Percentiles rank a stretch among this genome's conserved stretches.
These are phyloP conservation scores for Candolleomyces eurysporus DNA, from an alignment of 768 basidiomycete species.

Conservation along the genomic window DNA sequence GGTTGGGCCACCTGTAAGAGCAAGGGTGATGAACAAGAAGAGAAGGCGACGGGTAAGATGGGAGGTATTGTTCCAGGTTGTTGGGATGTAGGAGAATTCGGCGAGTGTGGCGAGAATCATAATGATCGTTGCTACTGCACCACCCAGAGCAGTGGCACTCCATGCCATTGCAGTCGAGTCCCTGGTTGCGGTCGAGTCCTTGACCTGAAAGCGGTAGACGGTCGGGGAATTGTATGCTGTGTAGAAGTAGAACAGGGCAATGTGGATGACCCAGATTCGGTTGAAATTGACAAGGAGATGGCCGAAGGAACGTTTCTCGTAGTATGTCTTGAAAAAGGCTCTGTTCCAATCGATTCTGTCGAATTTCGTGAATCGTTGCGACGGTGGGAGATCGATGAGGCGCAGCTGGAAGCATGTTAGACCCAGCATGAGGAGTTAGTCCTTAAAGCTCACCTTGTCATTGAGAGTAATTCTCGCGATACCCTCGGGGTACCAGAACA, in stretches of 20 bases:
- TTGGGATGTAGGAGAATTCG: conserved; percentile 97
- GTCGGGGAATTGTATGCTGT: conserved; percentile 91
- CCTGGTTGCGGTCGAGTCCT: conserved; percentile 69
- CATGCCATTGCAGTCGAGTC: conserved; percentile 80
- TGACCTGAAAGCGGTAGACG: conserved; percentile 60
- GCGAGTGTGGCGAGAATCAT: conserved; percentile 93
- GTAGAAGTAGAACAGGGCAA: conserved; percentile 95
- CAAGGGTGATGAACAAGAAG: conserved; percentile 89
- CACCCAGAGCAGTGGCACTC: conserved; percentile 93
- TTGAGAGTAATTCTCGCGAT: conserved; percentile 86
- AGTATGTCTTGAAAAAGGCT: conserved; percentile 99
- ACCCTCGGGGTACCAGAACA: conserved; percentile 99
- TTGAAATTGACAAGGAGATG: conserved; percentile 99
- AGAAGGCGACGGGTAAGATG: conserved; percentile 90
- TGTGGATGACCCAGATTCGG: conserved; percentile 97
- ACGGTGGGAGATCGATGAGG: conserved; percentile 85
- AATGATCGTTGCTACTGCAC: conserved; percentile 93
- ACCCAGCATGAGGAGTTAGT: not conserved
- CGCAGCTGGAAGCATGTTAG: conserved; percentile 57
- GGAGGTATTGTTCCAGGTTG: conserved; percentile 98
- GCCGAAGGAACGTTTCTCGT: conserved; percentile 94
- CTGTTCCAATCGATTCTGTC: conserved; percentile 95
- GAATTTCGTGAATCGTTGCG: conserved; percentile 95
- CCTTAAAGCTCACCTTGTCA: conserved; percentile 67
- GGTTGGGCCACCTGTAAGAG: conserved; percentile 87